These are phyloP conservation scores for Serendipita sp. DNA, from an alignment of 768 basidiomycete genomes.

Conservation along the genomic window DNA sequence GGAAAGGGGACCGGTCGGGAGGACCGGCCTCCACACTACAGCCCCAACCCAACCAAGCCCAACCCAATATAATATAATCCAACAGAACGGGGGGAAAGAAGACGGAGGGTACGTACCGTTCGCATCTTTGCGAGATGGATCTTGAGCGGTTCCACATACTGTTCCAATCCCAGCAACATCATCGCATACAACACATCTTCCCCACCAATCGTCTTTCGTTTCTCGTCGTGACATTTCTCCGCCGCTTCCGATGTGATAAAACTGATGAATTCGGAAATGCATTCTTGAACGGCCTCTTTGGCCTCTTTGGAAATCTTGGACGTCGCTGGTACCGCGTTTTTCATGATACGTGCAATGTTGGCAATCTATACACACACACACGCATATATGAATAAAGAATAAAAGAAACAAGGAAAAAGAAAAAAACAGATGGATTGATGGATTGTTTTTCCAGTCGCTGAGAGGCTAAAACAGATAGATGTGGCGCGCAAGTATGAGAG, in stretches of 20 bases:
- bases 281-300: conserved; percentile 97
- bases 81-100: background rate
- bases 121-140: conserved; percentile 84
- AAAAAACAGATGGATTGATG: too few species aligned
- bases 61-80: too few species aligned
- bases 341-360: conserved; percentile 97
- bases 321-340: conserved; percentile 68
- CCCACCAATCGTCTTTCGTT: conserved; percentile 94
- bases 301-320: conserved; percentile 98
- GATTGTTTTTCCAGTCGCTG: too few species aligned
- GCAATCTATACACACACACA: conserved; percentile 50
- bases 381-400: too few species aligned
- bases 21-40: too few species aligned
- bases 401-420: too few species aligned
- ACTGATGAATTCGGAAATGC: conserved; percentile 93
- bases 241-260: conserved; percentile 97
- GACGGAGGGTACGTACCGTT: conserved; percentile 30
- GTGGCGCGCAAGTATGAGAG: too few species aligned
- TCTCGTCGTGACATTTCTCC: conserved; percentile 84
- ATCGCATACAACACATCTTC: conserved; percentile 97
- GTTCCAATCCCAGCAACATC: conserved; percentile 81
- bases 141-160: conserved; percentile 82
- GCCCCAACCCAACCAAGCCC: too few species aligned
- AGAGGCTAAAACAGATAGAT: too few species aligned
- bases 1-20: too few species aligned